Conservation (phyloP, 805 yeast genomes). For the Phaffomyces antillensis region DNA sequence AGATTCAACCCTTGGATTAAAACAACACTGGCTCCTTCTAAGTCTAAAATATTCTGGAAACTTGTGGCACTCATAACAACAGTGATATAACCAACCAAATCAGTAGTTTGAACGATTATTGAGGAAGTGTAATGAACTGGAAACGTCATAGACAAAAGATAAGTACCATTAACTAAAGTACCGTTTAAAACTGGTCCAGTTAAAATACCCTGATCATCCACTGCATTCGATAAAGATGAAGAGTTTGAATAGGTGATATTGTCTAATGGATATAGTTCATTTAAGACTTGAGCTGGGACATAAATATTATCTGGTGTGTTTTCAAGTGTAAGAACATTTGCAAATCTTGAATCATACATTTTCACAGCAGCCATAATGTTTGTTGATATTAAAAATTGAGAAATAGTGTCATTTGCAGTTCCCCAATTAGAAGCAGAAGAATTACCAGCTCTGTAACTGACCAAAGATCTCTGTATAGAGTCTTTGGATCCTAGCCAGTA, state of each 20-base stretch:
- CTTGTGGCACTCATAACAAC: conserved; percentile 44
- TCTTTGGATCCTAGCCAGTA: conserved; percentile 58
- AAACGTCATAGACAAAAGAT: conserved; percentile 66
- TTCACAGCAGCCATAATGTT: conserved; percentile 56
- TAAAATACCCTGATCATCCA: conserved; percentile 40
- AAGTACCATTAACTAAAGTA: conserved; percentile 21
- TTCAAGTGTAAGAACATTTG: conserved; percentile 37
- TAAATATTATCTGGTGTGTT: conserved; percentile 32
- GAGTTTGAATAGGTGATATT: conserved; percentile 20
- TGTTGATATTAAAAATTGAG: conserved; percentile 58
- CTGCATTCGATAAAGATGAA: conserved; percentile 34
- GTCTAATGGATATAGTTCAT: conserved; percentile 43
- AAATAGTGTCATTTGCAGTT: conserved; percentile 39
- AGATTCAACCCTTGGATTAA: conserved; percentile 15
- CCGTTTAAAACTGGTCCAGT: conserved; percentile 58
- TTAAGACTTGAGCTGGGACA: conserved; percentile 27
- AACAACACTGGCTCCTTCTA: conserved; percentile 30
- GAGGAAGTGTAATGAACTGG: conserved; percentile 74
- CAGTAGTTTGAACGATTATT: conserved; percentile 39
- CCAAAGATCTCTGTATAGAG: conserved; percentile 51
- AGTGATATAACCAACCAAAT: conserved; percentile 65
- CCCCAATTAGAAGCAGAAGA: conserved; percentile 43
- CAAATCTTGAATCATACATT: conserved; percentile 55
- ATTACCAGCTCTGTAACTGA: conserved; percentile 68
- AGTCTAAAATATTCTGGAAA: conserved; percentile 31